Evolutionary conservation across 2,329 filamentous ascomycete species (phyloP).

Genomic region (Paraphaeosphaeria minitans): DNA sequence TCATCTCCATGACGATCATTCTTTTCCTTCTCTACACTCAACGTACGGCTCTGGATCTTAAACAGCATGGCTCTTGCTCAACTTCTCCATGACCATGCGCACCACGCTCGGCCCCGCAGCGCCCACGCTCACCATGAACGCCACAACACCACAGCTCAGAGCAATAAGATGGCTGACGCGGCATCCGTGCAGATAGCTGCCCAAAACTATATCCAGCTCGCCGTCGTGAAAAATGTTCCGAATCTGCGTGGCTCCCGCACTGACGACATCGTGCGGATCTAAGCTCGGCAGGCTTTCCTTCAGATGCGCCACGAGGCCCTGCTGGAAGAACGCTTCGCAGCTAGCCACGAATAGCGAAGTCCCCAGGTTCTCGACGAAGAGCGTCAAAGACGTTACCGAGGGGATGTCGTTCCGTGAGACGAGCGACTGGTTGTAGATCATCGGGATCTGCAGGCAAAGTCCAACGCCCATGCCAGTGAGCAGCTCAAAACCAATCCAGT

Average conservation of each 20-base stretch:
- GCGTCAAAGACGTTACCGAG: constrained; percentile 42
- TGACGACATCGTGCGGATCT: constrained; percentile 39
- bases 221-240: constrained; percentile 33
- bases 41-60: background rate
- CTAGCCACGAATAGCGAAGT: constrained; percentile 49
- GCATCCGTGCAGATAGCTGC: constrained; percentile 23
- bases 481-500: constrained; percentile 58
- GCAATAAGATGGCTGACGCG: constrained; percentile 17
- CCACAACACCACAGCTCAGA: constrained; percentile 16
- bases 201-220: constrained; percentile 18
- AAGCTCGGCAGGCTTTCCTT: constrained; percentile 39
- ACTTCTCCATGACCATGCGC: constrained; percentile 3
- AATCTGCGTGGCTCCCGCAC: constrained; percentile 50
- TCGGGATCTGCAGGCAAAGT: constrained; percentile 48
- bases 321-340: constrained; percentile 48
- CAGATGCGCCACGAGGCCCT: constrained; percentile 40
- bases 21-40: background rate
- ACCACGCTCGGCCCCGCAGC: constrained; percentile 4
- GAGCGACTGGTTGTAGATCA: constrained; percentile 47
- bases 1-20: background rate
- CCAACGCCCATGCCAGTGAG: constrained; percentile 53
- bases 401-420: constrained; percentile 38
- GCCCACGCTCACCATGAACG: constrained; percentile 11
- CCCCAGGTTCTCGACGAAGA: constrained; percentile 49
- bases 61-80: constrained; percentile 5